phyloP scores from a whole-genome alignment of 768 basidiomycete genomes.

The Phylloporus scabripes region DNA sequence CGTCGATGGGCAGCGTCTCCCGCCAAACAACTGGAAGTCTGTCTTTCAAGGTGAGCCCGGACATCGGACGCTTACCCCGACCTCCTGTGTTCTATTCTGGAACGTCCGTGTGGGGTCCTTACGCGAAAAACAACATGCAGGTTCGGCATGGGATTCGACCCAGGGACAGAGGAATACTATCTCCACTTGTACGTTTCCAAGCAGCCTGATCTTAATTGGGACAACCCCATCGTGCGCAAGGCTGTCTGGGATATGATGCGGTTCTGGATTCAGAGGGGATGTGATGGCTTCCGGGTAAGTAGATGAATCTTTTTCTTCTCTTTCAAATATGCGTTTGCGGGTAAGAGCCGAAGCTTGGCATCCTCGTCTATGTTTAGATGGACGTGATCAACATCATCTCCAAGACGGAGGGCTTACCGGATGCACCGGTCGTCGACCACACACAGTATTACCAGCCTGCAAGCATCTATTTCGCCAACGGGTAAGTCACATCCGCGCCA shows the following conservation, averaged over 20 bases:
- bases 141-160: slow-evolving; percentile 68
- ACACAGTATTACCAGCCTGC: slow-evolving; percentile 49
- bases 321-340: neutral
- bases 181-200: slow-evolving; percentile 61
- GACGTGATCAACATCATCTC: slow-evolving; percentile 68
- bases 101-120: neutral
- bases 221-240: slow-evolving; percentile 54
- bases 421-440: slow-evolving; percentile 54
- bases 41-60: slow-evolving; percentile 49
- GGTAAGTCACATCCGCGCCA: slow-evolving; percentile 36
- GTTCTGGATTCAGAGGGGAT: slow-evolving; percentile 71
- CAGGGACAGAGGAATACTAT: slow-evolving; percentile 61
- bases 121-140: slow-evolving; percentile 26
- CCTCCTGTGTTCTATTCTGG: neutral
- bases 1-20: slow-evolving; percentile 45
- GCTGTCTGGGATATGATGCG: slow-evolving; percentile 61
- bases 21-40: slow-evolving; percentile 73
- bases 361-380: slow-evolving; percentile 38
- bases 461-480: slow-evolving; percentile 51
- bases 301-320: slow-evolving; percentile 33
- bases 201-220: slow-evolving; percentile 79
- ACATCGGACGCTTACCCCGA: neutral
- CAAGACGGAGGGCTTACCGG: slow-evolving; percentile 57
- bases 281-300: slow-evolving; percentile 69
- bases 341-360: neutral